A percentile compares a stretch with the other conserved stretches of the same genome.
Conservation (phyloP, 148 eudicot species). For the Simmondsia chinensis region DNA sequence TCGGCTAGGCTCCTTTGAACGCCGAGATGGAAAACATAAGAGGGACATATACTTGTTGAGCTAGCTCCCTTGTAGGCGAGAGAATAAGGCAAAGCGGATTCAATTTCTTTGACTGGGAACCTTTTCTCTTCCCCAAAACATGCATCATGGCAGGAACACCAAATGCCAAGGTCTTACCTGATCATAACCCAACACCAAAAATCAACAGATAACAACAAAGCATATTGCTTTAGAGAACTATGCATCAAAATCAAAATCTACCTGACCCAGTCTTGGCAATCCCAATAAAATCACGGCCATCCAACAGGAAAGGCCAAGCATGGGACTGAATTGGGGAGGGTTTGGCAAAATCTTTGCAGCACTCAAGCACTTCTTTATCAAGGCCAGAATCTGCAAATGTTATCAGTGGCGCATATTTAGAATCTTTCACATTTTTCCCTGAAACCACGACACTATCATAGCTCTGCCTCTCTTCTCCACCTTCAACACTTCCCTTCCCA, state of each 20-base stretch:
- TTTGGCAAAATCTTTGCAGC: conserved; percentile 66
- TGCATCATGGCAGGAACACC: conserved; percentile 95
- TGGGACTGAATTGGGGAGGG: conserved; percentile 96
- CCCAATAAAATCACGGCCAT: conserved; percentile 82
- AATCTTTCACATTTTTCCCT: conserved; percentile 48
- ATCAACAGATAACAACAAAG: neutral
- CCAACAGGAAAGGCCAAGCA: conserved; percentile 87
- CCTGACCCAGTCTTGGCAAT: conserved; percentile 99
- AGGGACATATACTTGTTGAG: conserved; percentile 68
- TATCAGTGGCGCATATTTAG: conserved; percentile 42
- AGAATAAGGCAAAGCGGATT: conserved; percentile 84
- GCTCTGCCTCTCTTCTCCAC: conserved; percentile 34
- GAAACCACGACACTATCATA: conserved; percentile 60
- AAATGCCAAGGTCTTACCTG: conserved; percentile 95
- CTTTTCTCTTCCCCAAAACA: conserved; percentile 51
- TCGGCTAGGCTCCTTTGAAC: too few relatives aligned
- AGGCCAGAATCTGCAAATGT: conserved; percentile 56
- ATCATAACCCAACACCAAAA: conserved; percentile 5
- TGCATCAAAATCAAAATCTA: too few relatives aligned
- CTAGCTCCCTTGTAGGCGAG: conserved; percentile 97
- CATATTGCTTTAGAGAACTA: too few relatives aligned
- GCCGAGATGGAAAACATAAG: neutral
- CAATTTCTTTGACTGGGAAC: conserved; percentile 27
- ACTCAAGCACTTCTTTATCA: conserved; percentile 53
- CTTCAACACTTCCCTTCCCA: neutral